These are phyloP conservation scores for Cladosporium sp. DNA, from an alignment of 2,329 filamentous ascomycete genomes.

Conservation along the genomic window DNA sequence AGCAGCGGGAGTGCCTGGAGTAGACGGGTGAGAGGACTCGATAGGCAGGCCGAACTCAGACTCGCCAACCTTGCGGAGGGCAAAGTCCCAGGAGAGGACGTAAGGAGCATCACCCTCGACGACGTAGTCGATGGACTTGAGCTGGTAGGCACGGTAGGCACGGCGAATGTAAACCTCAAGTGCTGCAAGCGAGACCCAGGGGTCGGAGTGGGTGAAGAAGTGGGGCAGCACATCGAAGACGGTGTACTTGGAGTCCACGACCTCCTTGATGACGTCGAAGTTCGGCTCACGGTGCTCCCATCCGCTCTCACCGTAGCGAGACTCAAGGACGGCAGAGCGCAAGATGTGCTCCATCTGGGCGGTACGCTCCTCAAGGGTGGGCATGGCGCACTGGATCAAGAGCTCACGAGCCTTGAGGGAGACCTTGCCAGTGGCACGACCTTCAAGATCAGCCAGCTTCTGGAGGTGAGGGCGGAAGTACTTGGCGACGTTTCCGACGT, in stretches of 20 bases:
- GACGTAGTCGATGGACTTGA: constrained; percentile 86
- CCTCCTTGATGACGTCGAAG: constrained; percentile 88
- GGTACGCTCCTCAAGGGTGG: constrained; percentile 90
- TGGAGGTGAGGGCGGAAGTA: constrained; percentile 78
- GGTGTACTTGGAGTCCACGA: constrained; percentile 97
- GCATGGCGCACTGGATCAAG: constrained; percentile 93
- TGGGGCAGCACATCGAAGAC: constrained; percentile 93
- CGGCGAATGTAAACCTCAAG: constrained; percentile 95
- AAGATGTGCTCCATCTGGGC: constrained; percentile 98
- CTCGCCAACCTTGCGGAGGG: constrained; percentile 87
- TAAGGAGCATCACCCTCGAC: constrained; percentile 72
- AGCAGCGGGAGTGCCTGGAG: constrained; percentile 55
- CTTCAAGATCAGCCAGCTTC: constrained; percentile 86
- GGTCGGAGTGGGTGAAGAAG: constrained; percentile 92
- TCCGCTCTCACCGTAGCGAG: constrained; percentile 93
- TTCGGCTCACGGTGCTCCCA: constrained; percentile 95
- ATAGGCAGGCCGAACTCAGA: constrained; percentile 82
- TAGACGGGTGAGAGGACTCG: constrained; percentile 73
- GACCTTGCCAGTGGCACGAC: constrained; percentile 83
- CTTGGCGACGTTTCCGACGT: constrained; percentile 81
- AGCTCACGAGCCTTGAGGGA: constrained; percentile 95
- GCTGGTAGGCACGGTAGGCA: constrained; percentile 90
- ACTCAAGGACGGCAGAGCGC: constrained; percentile 90
- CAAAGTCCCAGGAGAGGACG: constrained; percentile 89
- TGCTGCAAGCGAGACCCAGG: constrained; percentile 89